Evolutionary conservation across 768 basidiomycete species (phyloP).

Genomic region (Suillus variegatus): DNA sequence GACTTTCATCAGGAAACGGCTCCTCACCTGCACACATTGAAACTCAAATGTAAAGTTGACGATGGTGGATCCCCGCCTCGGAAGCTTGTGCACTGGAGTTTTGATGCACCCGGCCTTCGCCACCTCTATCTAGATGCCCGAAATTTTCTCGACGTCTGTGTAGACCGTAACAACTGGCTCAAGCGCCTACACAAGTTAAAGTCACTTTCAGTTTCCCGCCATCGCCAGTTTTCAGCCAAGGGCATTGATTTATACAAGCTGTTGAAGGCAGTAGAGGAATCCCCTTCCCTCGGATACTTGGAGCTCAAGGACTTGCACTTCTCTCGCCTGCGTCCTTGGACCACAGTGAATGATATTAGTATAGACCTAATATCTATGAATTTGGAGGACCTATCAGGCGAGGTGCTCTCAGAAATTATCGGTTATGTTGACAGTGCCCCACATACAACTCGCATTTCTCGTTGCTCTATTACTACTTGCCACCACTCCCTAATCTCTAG

Average conservation of each 20-base stretch:
- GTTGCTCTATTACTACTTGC: background rate
- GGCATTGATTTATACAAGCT: constrained; percentile 8
- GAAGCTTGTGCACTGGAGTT: constrained; percentile 3
- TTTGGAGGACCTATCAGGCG: constrained; percentile 5
- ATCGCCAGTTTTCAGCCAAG: background rate
- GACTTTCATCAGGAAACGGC: background rate
- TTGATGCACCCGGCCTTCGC: constrained; percentile 3
- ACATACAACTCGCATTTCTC: background rate
- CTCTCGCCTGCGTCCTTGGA: constrained; percentile 8
- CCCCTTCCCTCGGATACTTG: background rate
- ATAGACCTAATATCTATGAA: background rate
- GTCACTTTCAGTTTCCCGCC: constrained; percentile 1
- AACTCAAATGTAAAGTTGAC: constrained; percentile 9
- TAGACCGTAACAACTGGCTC: constrained; percentile 8
- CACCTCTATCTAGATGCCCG: constrained; percentile 3
- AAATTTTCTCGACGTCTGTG: constrained; percentile 5
- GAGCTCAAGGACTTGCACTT: constrained; percentile 6
- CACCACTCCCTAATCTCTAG: constrained; percentile 4
- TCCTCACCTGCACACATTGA: constrained; percentile 2
- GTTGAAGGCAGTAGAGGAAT: constrained; percentile 1
- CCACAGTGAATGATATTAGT: background rate
- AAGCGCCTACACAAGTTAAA: background rate
- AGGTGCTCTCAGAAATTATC: constrained; percentile 5
- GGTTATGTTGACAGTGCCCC: constrained; percentile 1
- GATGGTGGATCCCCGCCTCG: background rate